Percentiles rank a stretch among this genome's conserved stretches.
These are phyloP conservation scores for Westerdykella sp. DNA, from an alignment of 2,329 filamentous ascomycete genomes.

Conservation along the genomic window DNA sequence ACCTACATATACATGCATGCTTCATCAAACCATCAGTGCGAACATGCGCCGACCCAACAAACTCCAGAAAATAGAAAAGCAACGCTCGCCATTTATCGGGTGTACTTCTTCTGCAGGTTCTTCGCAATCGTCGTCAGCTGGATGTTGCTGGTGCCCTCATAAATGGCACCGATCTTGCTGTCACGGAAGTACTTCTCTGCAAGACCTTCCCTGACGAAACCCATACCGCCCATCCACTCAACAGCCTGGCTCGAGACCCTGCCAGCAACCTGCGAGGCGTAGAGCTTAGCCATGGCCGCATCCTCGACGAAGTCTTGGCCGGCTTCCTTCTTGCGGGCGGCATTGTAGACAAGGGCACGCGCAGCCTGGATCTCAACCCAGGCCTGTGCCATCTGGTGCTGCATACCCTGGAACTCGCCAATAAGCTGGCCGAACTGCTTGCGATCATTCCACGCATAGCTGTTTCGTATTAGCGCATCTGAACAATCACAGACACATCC, in stretches of 20 bases:
- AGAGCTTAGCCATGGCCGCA: slow-evolving; percentile 97
- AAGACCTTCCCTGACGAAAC: slow-evolving; percentile 90
- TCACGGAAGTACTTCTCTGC: slow-evolving; percentile 98
- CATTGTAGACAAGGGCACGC: slow-evolving; percentile 89
- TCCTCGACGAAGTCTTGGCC: slow-evolving; percentile 93
- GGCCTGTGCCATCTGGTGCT: slow-evolving; percentile 94
- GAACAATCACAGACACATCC: background rate
- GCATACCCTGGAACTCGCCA: slow-evolving; percentile 98
- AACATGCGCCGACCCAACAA: no score
- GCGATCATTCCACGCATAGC: slow-evolving; percentile 96
- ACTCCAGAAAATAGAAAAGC: no score
- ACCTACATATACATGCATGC: no score
- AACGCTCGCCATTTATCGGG: slow-evolving; percentile 37
- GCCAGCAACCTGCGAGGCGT: slow-evolving; percentile 85
- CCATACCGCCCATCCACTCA: slow-evolving; percentile 99
- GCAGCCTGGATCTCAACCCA: slow-evolving; percentile 92
- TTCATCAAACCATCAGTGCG: no score
- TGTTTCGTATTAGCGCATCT: slow-evolving; percentile 24
- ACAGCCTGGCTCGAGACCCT: slow-evolving; percentile 79
- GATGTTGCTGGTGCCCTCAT: slow-evolving; percentile 81
- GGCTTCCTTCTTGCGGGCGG: slow-evolving; percentile 94
- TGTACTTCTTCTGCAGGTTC: slow-evolving; percentile 63
- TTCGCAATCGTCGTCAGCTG: slow-evolving; percentile 66
- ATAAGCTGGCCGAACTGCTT: slow-evolving; percentile 92
- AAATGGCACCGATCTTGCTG: slow-evolving; percentile 97